Percentiles rank a stretch among this genome's conserved stretches.
Evolutionary conservation across 2,329 filamentous ascomycete species (phyloP).

Genomic region (Atkinsonella hypoxylon): DNA sequence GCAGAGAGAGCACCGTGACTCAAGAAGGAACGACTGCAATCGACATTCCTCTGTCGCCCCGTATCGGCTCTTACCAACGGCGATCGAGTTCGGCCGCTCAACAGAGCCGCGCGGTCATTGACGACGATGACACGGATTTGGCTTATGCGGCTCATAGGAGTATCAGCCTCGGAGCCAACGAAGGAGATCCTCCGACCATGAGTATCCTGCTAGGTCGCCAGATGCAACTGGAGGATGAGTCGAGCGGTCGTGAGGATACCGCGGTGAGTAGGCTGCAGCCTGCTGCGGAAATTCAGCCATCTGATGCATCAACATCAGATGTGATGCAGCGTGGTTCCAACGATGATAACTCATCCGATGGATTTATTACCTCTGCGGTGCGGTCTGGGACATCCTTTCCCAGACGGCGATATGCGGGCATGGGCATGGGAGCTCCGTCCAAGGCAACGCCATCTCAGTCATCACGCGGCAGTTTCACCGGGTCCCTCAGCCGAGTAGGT

Average conservation of each 20-base stretch:
- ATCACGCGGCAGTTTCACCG: conserved; percentile 33
- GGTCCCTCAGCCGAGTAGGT: conserved; percentile 25
- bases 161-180: conserved; percentile 54
- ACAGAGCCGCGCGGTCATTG: conserved; percentile 40
- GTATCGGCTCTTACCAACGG: conserved; percentile 42
- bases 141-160: conserved; percentile 52
- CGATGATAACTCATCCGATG: conserved; percentile 34
- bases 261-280: conserved; percentile 24
- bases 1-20: conserved; percentile 27
- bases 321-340: conserved; percentile 29
- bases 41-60: conserved; percentile 61
- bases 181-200: conserved; percentile 51
- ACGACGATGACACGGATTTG: conserved; percentile 50
- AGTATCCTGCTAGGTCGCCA: conserved; percentile 46
- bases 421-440: conserved; percentile 24
- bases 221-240: conserved; percentile 22
- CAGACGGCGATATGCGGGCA: conserved; percentile 33
- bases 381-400: conserved; percentile 34
- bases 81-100: conserved; percentile 61
- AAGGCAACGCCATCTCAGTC: conserved; percentile 32
- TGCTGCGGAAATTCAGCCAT: conserved; percentile 28
- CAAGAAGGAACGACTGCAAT: conserved; percentile 52
- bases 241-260: conserved; percentile 11
- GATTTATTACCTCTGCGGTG: conserved; percentile 24
- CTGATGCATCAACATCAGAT: conserved; percentile 21